Evolutionary conservation across 495 filamentous ascomycete species (phyloP).

Genomic region (Achaetomiella virescens): DNA sequence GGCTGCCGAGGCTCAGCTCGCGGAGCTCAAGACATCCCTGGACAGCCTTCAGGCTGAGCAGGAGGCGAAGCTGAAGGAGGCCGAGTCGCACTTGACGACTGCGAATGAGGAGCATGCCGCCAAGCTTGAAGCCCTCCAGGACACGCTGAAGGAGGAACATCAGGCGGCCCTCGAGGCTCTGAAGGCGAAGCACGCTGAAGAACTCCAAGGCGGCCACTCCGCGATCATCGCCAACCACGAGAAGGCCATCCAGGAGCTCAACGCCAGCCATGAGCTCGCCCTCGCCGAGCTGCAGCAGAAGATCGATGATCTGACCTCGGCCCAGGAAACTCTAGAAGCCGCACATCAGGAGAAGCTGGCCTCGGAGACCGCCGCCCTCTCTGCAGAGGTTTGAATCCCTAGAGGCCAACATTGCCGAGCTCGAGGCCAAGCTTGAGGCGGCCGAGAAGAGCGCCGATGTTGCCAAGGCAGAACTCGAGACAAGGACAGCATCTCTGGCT

Average conservation of each 20-base stretch:
- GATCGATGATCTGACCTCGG: conserved; percentile 36
- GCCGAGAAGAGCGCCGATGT: conserved; percentile 31
- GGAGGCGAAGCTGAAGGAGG: conserved; percentile 31
- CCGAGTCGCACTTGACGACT: conserved; percentile 26
- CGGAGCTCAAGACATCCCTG: conserved; percentile 37
- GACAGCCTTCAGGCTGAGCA: conserved; percentile 37
- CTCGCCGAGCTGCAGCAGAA: conserved; percentile 39
- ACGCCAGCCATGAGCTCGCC: conserved; percentile 33
- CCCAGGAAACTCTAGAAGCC: conserved; percentile 22
- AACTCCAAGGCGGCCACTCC: conserved; percentile 33
- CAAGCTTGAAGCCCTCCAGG: conserved; percentile 36
- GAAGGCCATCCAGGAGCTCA: conserved; percentile 36
- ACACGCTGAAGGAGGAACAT: conserved; percentile 38
- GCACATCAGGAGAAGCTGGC: conserved; percentile 28
- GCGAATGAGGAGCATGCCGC: conserved; percentile 36
- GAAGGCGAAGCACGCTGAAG: conserved; percentile 37
- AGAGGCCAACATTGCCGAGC: conserved; percentile 37
- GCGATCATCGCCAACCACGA: conserved; percentile 29
- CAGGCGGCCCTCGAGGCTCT: conserved; percentile 34
- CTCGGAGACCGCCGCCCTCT: conserved; percentile 25
- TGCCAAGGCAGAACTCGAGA: conserved; percentile 36
- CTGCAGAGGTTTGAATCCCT: conserved; percentile 33
- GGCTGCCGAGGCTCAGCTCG: conserved; percentile 35
- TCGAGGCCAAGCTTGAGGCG: conserved; percentile 33
- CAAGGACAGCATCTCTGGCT: conserved; percentile 28